Evolutionary conservation across 768 basidiomycete genomes (phyloP).

Genomic region (Russula dissimulans): DNA sequence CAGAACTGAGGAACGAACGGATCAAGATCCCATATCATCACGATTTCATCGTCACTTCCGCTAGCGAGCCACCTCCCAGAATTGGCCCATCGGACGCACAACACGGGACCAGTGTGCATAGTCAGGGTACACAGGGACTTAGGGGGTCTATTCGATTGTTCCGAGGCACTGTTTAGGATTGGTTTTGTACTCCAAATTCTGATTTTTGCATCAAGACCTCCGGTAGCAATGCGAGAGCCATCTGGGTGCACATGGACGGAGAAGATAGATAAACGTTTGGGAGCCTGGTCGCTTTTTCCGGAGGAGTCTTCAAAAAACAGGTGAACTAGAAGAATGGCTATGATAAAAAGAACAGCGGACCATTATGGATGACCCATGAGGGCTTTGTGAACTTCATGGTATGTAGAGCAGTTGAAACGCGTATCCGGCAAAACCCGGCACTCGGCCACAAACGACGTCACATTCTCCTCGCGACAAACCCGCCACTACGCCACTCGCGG

Average conservation of each 20-base stretch:
- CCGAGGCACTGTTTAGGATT: slow-evolving; percentile 67
- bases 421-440: no score
- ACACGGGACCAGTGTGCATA: slow-evolving; percentile 90
- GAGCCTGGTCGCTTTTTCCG: slow-evolving; percentile 49
- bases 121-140: slow-evolving; percentile 85
- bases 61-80: slow-evolving; percentile 91
- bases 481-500: no score
- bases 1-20: slow-evolving; percentile 51
- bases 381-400: slow-evolving; percentile 83
- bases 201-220: slow-evolving; percentile 90
- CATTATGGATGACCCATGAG: slow-evolving; percentile 78
- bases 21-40: slow-evolving; percentile 96
- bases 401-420: no score
- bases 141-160: slow-evolving; percentile 61
- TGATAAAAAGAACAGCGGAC: slow-evolving; percentile 29
- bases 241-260: slow-evolving; percentile 93
- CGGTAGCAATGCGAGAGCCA: slow-evolving; percentile 93
- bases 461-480: no score
- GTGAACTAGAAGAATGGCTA: not conserved
- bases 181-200: slow-evolving; percentile 97
- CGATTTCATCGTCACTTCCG: slow-evolving; percentile 91
- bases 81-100: slow-evolving; percentile 89
- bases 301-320: slow-evolving; percentile 28
- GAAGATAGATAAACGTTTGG: slow-evolving; percentile 78
- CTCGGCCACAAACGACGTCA: no score